These are phyloP conservation scores for Herpetospermum pedunculosum DNA, from an alignment of 306 rosid species.

Conservation along the genomic window DNA sequence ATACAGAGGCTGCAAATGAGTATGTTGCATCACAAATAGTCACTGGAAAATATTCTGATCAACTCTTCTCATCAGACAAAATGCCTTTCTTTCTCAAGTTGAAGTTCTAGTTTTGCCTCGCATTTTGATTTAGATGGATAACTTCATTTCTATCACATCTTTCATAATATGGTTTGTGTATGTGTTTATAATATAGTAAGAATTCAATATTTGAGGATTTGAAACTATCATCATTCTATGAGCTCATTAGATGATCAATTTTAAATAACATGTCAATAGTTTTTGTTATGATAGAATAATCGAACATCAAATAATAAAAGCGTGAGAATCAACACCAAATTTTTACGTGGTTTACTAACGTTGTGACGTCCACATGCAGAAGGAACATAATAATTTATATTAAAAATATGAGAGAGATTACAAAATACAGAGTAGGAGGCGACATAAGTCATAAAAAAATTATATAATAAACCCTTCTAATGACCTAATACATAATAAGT, in stretches of 20 bases:
- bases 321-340: too few species aligned
- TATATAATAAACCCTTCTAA: too few species aligned
- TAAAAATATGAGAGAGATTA: too few species aligned
- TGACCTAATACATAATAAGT: too few species aligned
- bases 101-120: conserved; percentile 11
- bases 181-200: not conserved
- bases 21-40: conserved; percentile 64
- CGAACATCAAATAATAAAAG: too few species aligned
- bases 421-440: too few species aligned
- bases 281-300: too few species aligned
- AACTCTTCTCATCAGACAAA: conserved; percentile 58
- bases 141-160: not conserved
- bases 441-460: too few species aligned
- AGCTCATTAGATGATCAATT: not conserved
- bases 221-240: not conserved
- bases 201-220: not conserved
- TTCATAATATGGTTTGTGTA: not conserved
- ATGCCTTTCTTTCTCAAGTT: conserved; percentile 65
- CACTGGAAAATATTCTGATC: conserved; percentile 63
- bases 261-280: too few species aligned
- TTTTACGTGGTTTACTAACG: too few species aligned
- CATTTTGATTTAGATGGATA: not conserved
- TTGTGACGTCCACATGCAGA: too few species aligned
- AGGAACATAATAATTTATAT: too few species aligned
- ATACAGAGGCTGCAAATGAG: conserved; percentile 79